These are phyloP conservation scores for Cochlearia excelsa DNA, from an alignment of 345 rosid species.

Conservation along the genomic window DNA sequence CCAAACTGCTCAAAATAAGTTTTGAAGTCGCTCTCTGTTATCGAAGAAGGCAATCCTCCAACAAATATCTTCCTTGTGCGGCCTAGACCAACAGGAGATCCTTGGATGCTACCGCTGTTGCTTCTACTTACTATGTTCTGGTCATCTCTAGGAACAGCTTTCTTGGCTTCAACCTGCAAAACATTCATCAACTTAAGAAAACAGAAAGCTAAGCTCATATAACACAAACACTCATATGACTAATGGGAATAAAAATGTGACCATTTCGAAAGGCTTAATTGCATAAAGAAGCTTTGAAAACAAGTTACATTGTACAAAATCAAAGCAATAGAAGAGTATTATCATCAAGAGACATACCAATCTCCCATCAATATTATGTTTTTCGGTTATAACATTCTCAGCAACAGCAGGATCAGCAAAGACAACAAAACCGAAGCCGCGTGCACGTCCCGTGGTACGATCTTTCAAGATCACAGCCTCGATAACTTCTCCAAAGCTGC, in stretches of 20 bases:
- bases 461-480: slow-evolving; percentile 99
- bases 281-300: not conserved
- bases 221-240: not conserved
- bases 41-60: slow-evolving; percentile 77
- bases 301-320: too few species aligned
- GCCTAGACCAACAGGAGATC: slow-evolving; percentile 41
- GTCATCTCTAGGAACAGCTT: slow-evolving; percentile 84
- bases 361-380: slow-evolving; percentile 92
- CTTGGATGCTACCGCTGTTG: not conserved
- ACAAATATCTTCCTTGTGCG: slow-evolving; percentile 84
- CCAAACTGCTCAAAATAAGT: slow-evolving; percentile 87
- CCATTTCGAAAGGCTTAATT: not conserved
- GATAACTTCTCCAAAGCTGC: slow-evolving; percentile 82
- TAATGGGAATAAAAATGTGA: too few species aligned
- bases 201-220: too few species aligned
- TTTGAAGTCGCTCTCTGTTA: slow-evolving; percentile 64
- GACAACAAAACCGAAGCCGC: slow-evolving; percentile 95
- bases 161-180: slow-evolving; percentile 91
- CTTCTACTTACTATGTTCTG: slow-evolving; percentile 39
- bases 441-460: slow-evolving; percentile 96
- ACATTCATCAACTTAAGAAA: not conserved
- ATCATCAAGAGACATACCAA: slow-evolving; percentile 46
- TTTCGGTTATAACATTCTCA: slow-evolving; percentile 77
- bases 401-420: slow-evolving; percentile 90
- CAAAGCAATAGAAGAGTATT: not conserved